phyloP scores from a whole-genome alignment of 345 rosid species.

The Gossypium sturtianum region DNA sequence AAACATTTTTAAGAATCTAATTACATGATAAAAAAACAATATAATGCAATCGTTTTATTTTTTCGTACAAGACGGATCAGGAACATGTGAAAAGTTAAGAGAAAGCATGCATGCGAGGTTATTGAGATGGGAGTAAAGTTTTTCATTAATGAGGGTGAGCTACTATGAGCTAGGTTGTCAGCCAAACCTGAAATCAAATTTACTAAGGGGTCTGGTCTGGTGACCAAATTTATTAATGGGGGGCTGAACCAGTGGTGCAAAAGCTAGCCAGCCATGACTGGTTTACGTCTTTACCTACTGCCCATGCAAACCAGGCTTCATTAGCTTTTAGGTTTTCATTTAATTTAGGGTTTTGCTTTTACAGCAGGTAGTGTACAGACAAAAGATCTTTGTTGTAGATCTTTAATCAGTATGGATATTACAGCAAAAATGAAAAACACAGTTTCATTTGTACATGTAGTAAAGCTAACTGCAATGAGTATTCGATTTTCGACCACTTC shows the following conservation, averaged over 20 bases:
- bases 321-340: neutral
- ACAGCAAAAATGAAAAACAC: neutral
- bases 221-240: neutral
- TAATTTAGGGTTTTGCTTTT: neutral
- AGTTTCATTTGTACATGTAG: neutral
- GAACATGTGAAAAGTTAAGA: neutral
- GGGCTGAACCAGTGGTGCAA: neutral
- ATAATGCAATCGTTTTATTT: neutral
- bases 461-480: neutral
- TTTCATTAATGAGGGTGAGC: constrained; percentile 13
- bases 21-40: too few relatives aligned
- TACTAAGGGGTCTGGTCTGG: neutral
- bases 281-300: neutral
- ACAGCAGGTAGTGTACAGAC: too few relatives aligned
- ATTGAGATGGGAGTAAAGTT: neutral
- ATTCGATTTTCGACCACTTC: neutral
- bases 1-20: too few relatives aligned
- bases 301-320: neutral
- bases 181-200: neutral
- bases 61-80: neutral
- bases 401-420: neutral
- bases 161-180: neutral
- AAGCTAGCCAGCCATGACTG: neutral
- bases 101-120: constrained; percentile 11
- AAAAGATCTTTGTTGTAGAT: neutral